Evolutionary conservation across 495 filamentous ascomycete species (phyloP).

Genomic region (Podospora appendiculata): DNA sequence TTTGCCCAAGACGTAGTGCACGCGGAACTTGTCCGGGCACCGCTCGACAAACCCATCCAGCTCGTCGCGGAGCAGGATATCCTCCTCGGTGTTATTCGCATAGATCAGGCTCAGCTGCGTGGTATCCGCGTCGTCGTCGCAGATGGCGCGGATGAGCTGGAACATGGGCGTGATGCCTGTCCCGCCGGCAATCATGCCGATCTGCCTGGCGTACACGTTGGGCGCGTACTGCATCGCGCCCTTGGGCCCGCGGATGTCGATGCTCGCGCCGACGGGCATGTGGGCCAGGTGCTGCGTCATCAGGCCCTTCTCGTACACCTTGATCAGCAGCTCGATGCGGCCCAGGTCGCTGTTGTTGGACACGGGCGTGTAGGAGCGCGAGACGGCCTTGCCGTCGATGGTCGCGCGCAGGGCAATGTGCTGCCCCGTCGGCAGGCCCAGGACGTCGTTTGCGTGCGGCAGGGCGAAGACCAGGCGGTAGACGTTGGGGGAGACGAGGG

Average conservation of each 20-base stretch:
- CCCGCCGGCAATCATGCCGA: conserved; percentile 47
- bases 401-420: conserved; percentile 42
- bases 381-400: conserved; percentile 35
- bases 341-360: conserved; percentile 46
- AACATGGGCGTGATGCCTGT: conserved; percentile 54
- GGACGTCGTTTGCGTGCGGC: conserved; percentile 27
- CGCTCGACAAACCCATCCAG: conserved; percentile 36
- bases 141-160: conserved; percentile 45
- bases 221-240: conserved; percentile 35
- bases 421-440: conserved; percentile 47
- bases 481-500: conserved; percentile 35
- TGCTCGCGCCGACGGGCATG: conserved; percentile 33
- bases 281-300: conserved; percentile 39
- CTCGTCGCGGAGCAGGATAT: conserved; percentile 54
- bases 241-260: conserved; percentile 42
- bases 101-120: conserved; percentile 43
- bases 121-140: conserved; percentile 39
- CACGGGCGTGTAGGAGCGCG: conserved; percentile 43
- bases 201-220: conserved; percentile 3
- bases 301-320: conserved; percentile 40
- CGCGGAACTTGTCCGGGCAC: conserved; percentile 34
- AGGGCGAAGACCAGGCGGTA: conserved; percentile 43
- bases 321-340: conserved; percentile 39
- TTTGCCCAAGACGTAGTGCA: conserved; percentile 39
- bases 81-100: conserved; percentile 60